Base-by-base conservation (phyloP, 495 filamentous ascomycete genomes). In the Lophiostoma macrostomum region DNA sequence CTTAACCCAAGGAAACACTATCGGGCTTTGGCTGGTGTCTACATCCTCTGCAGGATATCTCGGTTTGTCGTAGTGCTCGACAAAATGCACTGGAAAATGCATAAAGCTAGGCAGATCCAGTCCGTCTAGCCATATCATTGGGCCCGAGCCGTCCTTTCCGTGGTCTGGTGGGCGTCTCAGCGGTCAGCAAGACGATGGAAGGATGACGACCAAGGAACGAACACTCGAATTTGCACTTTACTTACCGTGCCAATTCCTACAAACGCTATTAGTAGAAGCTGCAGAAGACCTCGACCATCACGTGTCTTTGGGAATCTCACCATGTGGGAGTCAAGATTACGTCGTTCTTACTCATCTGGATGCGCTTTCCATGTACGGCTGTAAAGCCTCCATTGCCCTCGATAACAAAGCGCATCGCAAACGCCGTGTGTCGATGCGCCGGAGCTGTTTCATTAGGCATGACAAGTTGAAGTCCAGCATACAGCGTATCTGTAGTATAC, bases 101-200 rank as follows among this genome's bases (percentile, higher is more conserved):
- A 63, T 56, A 43, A 73, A 77, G 28, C 53, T 64, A 1, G 74
- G 75, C 28, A 76, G 47, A 60, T 77, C 72, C 8, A 78, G 56
- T 0, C 70, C 74, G 61, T 76, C 74, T 14, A 78, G 62, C 74
- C 76, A 79, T 27, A 77, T 72, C 76, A 79, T 77, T 0, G 74
- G 74, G 0, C 73, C 73, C 1, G 64, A 68, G 2, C 72, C 72
- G 29, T 77, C 73, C 14, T 75, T 76, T 0, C 75, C 74, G 49
- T 77, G 76, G 44, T 77, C n/a, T n/a, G n/a, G n/a, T n/a, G n/a
- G n/a, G n/a, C n/a, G n/a, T n/a, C n/a, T n/a, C n/a, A n/a, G n/a
- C n/a, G n/a, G n/a, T n/a, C n/a, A n/a, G n/a, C n/a, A n/a, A n/a
- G n/a, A n/a, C n/a, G n/a, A n/a, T n/a, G n/a, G n/a, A n/a, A n/a